Evolutionary conservation across 2,329 filamentous ascomycete genomes (phyloP).

Genomic region (Colletotrichum karsti): DNA sequence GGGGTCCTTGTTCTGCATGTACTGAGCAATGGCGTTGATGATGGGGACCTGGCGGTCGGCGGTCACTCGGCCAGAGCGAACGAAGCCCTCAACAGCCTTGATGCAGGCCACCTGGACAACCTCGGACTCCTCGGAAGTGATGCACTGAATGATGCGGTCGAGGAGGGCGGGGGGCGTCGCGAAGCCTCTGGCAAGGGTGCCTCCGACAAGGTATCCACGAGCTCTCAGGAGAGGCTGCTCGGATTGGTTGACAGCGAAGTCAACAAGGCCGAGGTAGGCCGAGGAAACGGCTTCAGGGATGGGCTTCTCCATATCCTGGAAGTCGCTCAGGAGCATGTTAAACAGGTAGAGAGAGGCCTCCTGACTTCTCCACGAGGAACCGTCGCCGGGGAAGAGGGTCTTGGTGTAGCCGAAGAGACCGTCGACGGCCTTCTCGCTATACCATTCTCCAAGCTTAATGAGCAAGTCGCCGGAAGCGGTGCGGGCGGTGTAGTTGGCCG

Average conservation of each 20-base stretch:
- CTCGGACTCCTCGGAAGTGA: slow-evolving; percentile 80
- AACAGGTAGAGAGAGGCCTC: slow-evolving; percentile 88
- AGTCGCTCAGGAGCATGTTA: slow-evolving; percentile 84
- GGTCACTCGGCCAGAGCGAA: slow-evolving; percentile 60
- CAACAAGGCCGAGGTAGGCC: slow-evolving; percentile 82
- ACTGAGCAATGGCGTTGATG: slow-evolving; percentile 73
- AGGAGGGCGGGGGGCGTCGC: slow-evolving; percentile 72
- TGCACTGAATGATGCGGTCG: slow-evolving; percentile 77
- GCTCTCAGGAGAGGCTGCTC: slow-evolving; percentile 83
- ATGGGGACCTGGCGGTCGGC: slow-evolving; percentile 68
- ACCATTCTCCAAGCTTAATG: slow-evolving; percentile 93
- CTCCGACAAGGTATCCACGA: slow-evolving; percentile 87
- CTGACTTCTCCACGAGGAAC: slow-evolving; percentile 67
- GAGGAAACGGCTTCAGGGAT: slow-evolving; percentile 75
- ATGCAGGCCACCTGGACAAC: slow-evolving; percentile 93
- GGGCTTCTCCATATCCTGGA: slow-evolving; percentile 77
- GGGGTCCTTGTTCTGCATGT: slow-evolving; percentile 82
- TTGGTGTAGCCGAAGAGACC: slow-evolving; percentile 82
- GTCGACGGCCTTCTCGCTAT: slow-evolving; percentile 78
- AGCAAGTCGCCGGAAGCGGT: slow-evolving; percentile 92
- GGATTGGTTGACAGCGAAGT: slow-evolving; percentile 74
- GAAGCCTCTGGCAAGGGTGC: slow-evolving; percentile 77
- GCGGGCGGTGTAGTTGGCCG: slow-evolving; percentile 93
- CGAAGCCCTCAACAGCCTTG: slow-evolving; percentile 79
- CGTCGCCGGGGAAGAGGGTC: slow-evolving; percentile 70